Evolutionary conservation across 2,329 filamentous ascomycete species (phyloP), one percentile per base, ranked within the genome.

Genomic region (Biscogniauxia mediterranea): DNA sequence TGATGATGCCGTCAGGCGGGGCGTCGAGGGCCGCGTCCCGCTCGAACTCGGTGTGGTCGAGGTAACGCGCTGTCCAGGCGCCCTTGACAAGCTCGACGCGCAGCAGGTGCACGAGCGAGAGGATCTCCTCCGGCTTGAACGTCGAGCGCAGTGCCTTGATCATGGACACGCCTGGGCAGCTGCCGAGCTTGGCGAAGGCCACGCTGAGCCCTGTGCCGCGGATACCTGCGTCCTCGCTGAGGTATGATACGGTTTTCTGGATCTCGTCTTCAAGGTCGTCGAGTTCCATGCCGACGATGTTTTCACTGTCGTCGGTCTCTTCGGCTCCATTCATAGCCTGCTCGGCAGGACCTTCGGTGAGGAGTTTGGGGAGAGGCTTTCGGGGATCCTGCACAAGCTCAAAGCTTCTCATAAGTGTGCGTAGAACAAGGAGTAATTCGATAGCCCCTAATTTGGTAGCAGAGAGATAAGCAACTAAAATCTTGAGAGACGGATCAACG

Each of bases 31-130:
- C 80, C n/a, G 78, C 76, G 23, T 79, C 75, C 15, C 75, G 69
- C 49, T 84, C 80, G 28, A 81, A 77, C 56, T 79, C 75, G 17
- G 83, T 81, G 11, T 78, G 75, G 68, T 90, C 89, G 46, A 90
- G 77, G 73, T 93, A 92, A 21, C 85, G 82, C 19, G 86, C 85
- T 0, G 89, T 92, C 91, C 91, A 94, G 32, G 88, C 88, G 60
- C 90, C 90, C 65, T 87, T 85, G 56, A 88, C 85, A 53, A 94
- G 81, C 76, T 93, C 89, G 65, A 89, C 82, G 59, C 90, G 86
- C 28, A 94, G 80, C 5, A 93, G 80, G 66, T 89, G 85, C 67
- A 93, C 88, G 57, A 94, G 81, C 42, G 87, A 87, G 11, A 92
- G 79, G 23, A 90, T 85, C 67, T 93, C 89, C 64, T 89, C 83